Conservation (phyloP, 768 basidiomycete genomes). For the Boletus rex-veris region DNA sequence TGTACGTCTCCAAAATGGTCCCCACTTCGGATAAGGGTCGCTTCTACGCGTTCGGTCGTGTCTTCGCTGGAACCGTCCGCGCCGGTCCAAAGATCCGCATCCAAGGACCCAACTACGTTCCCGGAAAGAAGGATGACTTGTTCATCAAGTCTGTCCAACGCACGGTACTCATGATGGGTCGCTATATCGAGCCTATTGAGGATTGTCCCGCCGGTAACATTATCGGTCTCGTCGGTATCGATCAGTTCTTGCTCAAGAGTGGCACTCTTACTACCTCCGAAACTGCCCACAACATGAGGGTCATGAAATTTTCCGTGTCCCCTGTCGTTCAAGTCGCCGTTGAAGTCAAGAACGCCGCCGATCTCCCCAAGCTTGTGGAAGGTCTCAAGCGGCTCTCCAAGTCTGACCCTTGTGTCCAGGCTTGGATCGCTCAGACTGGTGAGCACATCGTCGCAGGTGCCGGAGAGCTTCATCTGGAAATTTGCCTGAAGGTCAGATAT, state of each 20-base stretch:
- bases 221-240: slow-evolving; percentile 97
- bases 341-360: slow-evolving; percentile 99
- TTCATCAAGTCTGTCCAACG: slow-evolving; percentile 98
- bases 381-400: slow-evolving; percentile 99
- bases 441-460: slow-evolving; percentile 99
- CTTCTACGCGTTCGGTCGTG: slow-evolving; percentile 99
- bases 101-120: slow-evolving; percentile 97
- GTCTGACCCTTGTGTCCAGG: slow-evolving; percentile 98
- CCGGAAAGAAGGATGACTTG: slow-evolving; percentile 97
- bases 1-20: slow-evolving; percentile 99
- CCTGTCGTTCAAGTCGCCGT: slow-evolving; percentile 99
- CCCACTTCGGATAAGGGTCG: slow-evolving; percentile 99
- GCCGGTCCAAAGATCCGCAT: slow-evolving; percentile 99
- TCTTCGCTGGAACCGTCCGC: slow-evolving; percentile 97
- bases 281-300: slow-evolving; percentile 99
- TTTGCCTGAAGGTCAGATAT: slow-evolving; percentile 85
- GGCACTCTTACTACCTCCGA: slow-evolving; percentile 97
- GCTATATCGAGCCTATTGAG: slow-evolving; percentile 96
- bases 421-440: slow-evolving; percentile 87
- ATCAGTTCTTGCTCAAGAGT: slow-evolving; percentile 99
- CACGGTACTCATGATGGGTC: slow-evolving; percentile 99
- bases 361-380: slow-evolving; percentile 99
- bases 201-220: slow-evolving; percentile 99
- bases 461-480: slow-evolving; percentile 98
- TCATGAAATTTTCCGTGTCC: slow-evolving; percentile 99